Conservation (phyloP, 371 early-diverging fungal species). For the Batrachochytrium dendrobatidis region DNA sequence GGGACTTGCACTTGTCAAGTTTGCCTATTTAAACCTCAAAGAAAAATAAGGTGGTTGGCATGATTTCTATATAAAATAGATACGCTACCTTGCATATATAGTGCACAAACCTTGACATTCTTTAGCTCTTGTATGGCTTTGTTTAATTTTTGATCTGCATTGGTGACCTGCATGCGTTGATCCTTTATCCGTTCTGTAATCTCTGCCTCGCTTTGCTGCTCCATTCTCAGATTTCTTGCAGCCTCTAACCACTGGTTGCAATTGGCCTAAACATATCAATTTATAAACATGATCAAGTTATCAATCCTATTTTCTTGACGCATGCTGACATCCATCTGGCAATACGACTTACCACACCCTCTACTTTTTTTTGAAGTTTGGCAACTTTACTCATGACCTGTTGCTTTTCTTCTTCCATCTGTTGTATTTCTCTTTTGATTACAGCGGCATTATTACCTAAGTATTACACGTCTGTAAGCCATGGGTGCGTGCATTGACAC, state of each 20-base stretch:
- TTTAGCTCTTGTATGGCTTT: slow-evolving; percentile 25
- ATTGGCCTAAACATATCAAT: slow-evolving; percentile 32
- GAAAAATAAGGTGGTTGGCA: no score
- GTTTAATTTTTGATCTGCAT: slow-evolving; percentile 30
- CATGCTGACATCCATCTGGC: not conserved
- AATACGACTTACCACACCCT: slow-evolving; percentile 45
- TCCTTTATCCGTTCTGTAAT: slow-evolving; percentile 30
- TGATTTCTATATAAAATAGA: no score
- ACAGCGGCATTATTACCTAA: slow-evolving; percentile 24
- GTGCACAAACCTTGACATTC: slow-evolving; percentile 27
- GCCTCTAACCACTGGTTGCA: slow-evolving; percentile 46
- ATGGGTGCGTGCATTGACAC: not conserved
- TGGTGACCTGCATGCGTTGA: slow-evolving; percentile 24
- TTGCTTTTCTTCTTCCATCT: slow-evolving; percentile 56
- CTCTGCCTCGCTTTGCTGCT: slow-evolving; percentile 35
- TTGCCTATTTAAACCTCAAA: no score
- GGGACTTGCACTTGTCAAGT: slow-evolving; percentile 25
- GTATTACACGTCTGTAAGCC: not conserved
- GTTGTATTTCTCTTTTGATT: slow-evolving; percentile 46
- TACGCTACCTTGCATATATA: no score
- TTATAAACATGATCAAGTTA: not conserved
- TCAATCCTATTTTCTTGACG: slow-evolving; percentile 1
- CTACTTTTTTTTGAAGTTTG: slow-evolving; percentile 36
- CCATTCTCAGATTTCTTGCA: slow-evolving; percentile 38
- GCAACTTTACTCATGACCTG: slow-evolving; percentile 42